Conservation (phyloP, 163 green algal genomes). For the Trebouxiophyceae sp. region DNA sequence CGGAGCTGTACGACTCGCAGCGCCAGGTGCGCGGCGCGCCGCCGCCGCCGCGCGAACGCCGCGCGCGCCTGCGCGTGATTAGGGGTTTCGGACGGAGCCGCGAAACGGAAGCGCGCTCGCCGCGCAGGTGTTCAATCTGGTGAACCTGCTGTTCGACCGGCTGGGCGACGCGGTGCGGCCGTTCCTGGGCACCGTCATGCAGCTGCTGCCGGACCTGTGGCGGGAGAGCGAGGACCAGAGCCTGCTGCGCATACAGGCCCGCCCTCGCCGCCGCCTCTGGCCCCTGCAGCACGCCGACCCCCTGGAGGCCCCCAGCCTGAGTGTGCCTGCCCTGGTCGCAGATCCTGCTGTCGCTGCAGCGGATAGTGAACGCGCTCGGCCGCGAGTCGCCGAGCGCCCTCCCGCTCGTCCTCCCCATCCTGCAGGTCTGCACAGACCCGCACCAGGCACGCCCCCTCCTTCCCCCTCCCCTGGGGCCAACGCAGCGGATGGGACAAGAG, state of each 20-base stretch:
- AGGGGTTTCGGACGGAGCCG: too few relatives aligned
- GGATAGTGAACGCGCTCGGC: conserved; percentile 73
- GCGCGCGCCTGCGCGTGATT: too few relatives aligned
- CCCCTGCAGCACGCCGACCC: too few relatives aligned
- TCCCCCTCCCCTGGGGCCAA: too few relatives aligned
- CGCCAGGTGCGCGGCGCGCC: too few relatives aligned
- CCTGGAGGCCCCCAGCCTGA: too few relatives aligned
- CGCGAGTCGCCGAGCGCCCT: conserved; percentile 45
- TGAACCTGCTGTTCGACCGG: conserved; percentile 71
- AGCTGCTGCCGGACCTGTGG: conserved; percentile 60
- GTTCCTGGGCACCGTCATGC: conserved; percentile 40
- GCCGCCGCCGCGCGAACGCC: too few relatives aligned
- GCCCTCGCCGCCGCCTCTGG: too few relatives aligned
- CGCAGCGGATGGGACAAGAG: too few relatives aligned
- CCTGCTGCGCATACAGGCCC: conserved; percentile 73
- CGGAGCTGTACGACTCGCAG: conserved; percentile 72
- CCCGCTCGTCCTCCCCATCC: conserved; percentile 67
- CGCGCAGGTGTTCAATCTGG: conserved; percentile 56
- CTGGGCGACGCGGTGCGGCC: conserved; percentile 45
- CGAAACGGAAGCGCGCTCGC: background rate
- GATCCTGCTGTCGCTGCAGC: conserved; percentile 36
- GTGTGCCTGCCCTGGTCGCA: background rate
- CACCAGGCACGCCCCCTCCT: conserved; percentile 20
- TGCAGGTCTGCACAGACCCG: conserved; percentile 47
- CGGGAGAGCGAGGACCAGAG: conserved; percentile 43